Conservation (phyloP, 176 grass and related monocot species). For the Poa pratensis region DNA sequence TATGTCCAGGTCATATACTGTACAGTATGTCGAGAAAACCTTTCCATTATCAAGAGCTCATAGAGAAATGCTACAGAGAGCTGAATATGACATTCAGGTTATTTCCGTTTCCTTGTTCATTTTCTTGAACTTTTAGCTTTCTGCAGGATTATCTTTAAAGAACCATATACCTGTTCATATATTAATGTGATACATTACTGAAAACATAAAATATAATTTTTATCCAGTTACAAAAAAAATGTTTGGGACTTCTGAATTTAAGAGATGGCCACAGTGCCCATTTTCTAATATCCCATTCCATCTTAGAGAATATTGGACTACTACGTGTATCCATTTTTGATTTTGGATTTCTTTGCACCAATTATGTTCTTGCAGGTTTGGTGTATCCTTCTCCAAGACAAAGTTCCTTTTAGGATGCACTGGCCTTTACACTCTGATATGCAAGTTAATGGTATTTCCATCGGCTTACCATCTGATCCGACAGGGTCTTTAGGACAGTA, state of each 20-base stretch:
- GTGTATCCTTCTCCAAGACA: conserved; percentile 87
- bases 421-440: conserved; percentile 79
- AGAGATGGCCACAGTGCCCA: neutral
- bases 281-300: conserved; percentile 12
- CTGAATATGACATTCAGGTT: conserved; percentile 85
- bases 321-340: neutral
- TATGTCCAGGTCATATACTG: conserved; percentile 63
- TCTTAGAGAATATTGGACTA: conserved; percentile 27
- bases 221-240: conserved; percentile 10
- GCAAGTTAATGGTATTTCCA: conserved; percentile 77
- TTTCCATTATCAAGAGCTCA: conserved; percentile 70
- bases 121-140: conserved; percentile 10
- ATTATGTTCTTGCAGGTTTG: conserved; percentile 74
- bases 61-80: conserved; percentile 67
- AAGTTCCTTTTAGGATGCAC: conserved; percentile 94
- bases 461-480: conserved; percentile 20
- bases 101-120: conserved; percentile 32
- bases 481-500: conserved; percentile 20
- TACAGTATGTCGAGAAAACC: conserved; percentile 64
- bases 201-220: neutral
- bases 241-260: neutral
- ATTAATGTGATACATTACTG: conserved; percentile 20
- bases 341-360: conserved; percentile 36
- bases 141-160: conserved; percentile 16
- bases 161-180: conserved; percentile 18